Evolutionary conservation across 306 rosid species (phyloP).

Genomic region (Luffa acutangula): DNA sequence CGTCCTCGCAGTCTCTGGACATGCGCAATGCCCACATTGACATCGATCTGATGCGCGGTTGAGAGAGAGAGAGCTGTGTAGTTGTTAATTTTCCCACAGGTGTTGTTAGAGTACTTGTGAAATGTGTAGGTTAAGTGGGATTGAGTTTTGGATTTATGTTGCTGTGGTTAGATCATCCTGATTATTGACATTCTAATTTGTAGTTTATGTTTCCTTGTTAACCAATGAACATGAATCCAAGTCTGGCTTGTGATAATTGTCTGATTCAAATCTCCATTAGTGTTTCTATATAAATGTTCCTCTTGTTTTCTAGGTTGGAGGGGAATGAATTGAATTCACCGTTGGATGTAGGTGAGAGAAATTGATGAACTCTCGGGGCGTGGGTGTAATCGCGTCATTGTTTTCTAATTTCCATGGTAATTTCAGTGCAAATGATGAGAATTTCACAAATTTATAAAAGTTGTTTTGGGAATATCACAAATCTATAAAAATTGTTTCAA

Average conservation of each 20-base stretch:
- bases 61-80: conserved; percentile 17
- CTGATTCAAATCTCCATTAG: not conserved
- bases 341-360: too few species aligned
- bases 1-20: conserved; percentile 52
- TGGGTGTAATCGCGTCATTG: too few species aligned
- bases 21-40: conserved; percentile 75
- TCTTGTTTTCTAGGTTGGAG: too few species aligned
- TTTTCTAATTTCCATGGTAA: too few species aligned
- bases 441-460: too few species aligned
- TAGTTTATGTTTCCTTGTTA: not conserved
- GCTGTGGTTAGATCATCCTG: not conserved
- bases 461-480: not conserved
- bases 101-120: not conserved
- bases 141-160: conserved; percentile 4
- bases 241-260: not conserved
- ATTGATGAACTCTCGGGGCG: too few species aligned
- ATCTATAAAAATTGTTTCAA: not conserved
- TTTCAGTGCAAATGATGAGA: not conserved
- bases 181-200: not conserved
- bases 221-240: conserved; percentile 1
- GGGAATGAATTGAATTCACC: too few species aligned
- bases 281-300: not conserved
- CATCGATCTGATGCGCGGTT: conserved; percentile 97
- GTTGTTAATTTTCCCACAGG: not conserved
- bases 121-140: not conserved